Evolutionary conservation across 805 yeast genomes (phyloP), one percentile per base, ranked within the genome.

Genomic region (Saccharomycopsis guyanensis): DNA sequence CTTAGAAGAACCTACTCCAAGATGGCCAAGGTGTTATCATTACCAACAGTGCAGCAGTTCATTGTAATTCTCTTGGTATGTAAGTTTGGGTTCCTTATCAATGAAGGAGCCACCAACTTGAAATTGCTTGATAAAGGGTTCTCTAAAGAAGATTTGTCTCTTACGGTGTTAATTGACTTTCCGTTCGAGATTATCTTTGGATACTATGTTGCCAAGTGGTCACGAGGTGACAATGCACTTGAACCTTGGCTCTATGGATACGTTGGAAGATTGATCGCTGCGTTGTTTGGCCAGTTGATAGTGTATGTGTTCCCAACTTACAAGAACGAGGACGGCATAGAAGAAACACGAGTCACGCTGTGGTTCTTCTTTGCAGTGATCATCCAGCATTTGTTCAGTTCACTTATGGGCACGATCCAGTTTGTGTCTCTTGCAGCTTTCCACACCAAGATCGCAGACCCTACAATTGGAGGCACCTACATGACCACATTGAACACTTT

Each of bases 111-210:
- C 24, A 93, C 97, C 1, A 91, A 91, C 59, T 72, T 93, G 55
- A 93, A 91, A 61, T 69, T 93, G 19, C 67, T 93, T 4, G 98
- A 93, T 60, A 82, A 82, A 57, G 98, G 98, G 0, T 78, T 93
- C 38, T 79, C 93, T 34, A 86, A 89, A 60, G 98, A 93, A 62
- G 97, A 93, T 59, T 67, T 93, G 34, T 94, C 97, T 1, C 76
- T 93, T 18, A 86, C 96, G 0, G 97, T 91, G 0, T 65, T 93
- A 39, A 86, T 93, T 41, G 96, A 93, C 61, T 93, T 93, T 63
- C 98, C 98, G 8, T 88, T 93, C 62, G 97, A 93, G 61, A 83
- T 93, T 60, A 65, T 91, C 2, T 91, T 93, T 65, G 97, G 98
- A 1, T 93, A 88, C 62, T 89, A 88, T 56, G 95, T 95, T 1